These are phyloP conservation scores for Margaritispora aquatica DNA, from an alignment of 495 filamentous ascomycete species.

Conservation along the genomic window DNA sequence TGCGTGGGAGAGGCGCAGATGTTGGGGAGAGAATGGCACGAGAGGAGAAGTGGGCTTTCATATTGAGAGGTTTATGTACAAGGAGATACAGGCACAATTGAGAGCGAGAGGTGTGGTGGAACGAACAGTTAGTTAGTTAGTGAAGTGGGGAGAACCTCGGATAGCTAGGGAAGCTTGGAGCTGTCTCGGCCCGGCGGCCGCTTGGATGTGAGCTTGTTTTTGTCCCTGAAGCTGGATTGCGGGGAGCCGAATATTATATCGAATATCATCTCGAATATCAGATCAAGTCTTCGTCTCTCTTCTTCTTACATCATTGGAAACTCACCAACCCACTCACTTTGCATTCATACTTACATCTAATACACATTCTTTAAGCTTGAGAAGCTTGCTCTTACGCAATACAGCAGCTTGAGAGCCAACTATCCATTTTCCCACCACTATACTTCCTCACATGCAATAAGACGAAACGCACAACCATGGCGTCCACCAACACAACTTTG, in stretches of 20 bases:
- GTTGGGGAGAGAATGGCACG: not conserved
- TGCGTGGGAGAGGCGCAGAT: not conserved
- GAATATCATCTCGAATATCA: too few relatives aligned
- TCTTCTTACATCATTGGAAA: too few relatives aligned
- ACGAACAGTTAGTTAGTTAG: not conserved
- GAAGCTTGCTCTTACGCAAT: too few relatives aligned
- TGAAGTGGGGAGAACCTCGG: not conserved
- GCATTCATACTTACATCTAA: not conserved
- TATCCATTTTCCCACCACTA: too few relatives aligned
- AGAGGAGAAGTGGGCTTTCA: slow-evolving; percentile 13
- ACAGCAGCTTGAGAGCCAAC: too few relatives aligned
- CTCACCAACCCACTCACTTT: not conserved
- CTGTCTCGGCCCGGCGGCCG: slow-evolving; percentile 2
- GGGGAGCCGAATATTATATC: slow-evolving; percentile 5
- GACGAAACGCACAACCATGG: not conserved
- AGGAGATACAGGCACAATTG: not conserved
- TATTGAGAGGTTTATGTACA: not conserved
- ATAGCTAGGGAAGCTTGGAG: not conserved
- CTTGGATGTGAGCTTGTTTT: slow-evolving; percentile 1
- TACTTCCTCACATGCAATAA: too few relatives aligned
- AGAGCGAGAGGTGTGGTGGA: too few relatives aligned
- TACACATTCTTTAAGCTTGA: too few relatives aligned
- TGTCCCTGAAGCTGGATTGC: not conserved
- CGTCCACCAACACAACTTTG: slow-evolving; percentile 35
- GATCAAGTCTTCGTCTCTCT: too few relatives aligned